These are phyloP conservation scores for Claviceps sp. DNA, from an alignment of 2,329 filamentous ascomycete species.

Conservation along the genomic window DNA sequence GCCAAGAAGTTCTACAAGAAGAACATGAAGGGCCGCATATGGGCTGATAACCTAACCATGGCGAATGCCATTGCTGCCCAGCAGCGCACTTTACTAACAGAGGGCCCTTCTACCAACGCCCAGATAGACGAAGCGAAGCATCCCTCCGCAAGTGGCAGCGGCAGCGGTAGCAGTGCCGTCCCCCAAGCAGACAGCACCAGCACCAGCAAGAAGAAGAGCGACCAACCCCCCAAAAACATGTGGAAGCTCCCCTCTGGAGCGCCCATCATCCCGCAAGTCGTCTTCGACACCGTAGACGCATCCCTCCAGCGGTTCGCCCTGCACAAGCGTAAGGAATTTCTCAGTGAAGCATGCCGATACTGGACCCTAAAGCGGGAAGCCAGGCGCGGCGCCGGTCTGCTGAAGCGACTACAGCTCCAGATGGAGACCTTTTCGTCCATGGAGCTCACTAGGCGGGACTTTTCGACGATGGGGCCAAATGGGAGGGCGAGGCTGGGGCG, in stretches of 20 bases:
- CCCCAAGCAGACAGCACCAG: conserved; percentile 33
- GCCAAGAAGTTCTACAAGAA: conserved; percentile 83
- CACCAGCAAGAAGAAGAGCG: conserved; percentile 56
- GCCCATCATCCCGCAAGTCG: conserved; percentile 79
- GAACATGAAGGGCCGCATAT: conserved; percentile 77
- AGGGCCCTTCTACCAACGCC: conserved; percentile 60
- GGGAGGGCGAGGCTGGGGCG: conserved; percentile 66
- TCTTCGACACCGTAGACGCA: conserved; percentile 74
- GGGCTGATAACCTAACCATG: conserved; percentile 80
- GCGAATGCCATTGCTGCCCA: conserved; percentile 69
- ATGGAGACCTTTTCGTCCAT: conserved; percentile 95
- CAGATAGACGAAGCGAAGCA: conserved; percentile 76
- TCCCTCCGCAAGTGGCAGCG: conserved; percentile 30
- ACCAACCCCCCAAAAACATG: conserved; percentile 21
- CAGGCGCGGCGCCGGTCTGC: conserved; percentile 73
- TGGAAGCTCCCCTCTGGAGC: conserved; percentile 94
- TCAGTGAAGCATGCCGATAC: conserved; percentile 87
- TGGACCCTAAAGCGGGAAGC: conserved; percentile 96
- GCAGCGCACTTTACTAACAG: conserved; percentile 46
- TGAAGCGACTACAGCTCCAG: conserved; percentile 87
- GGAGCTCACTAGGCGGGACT: conserved; percentile 91
- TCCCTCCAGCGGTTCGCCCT: conserved; percentile 69
- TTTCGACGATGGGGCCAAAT: conserved; percentile 81
- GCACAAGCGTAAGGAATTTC: conserved; percentile 80
- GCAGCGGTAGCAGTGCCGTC: conserved; percentile 14